Evolutionary conservation across 768 basidiomycete species (phyloP).

Genomic region (Suillus subaureus): DNA sequence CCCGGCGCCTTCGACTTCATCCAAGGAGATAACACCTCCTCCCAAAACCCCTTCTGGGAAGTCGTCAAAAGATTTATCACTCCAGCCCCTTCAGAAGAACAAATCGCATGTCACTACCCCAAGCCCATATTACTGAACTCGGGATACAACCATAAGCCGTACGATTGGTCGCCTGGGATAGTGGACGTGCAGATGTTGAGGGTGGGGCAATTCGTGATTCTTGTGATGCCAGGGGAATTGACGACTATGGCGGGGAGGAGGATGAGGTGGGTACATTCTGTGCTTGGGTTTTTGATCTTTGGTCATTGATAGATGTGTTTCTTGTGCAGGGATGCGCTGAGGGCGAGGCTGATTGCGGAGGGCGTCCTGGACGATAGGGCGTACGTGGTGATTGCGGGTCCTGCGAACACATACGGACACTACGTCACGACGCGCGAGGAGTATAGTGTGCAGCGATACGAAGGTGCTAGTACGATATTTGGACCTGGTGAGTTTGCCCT

Average conservation of each 20-base stretch:
- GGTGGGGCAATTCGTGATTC: slow-evolving; percentile 73
- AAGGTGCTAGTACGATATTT: slow-evolving; percentile 80
- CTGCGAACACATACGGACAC: slow-evolving; percentile 81
- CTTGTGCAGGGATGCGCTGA: slow-evolving; percentile 60
- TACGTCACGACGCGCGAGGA: slow-evolving; percentile 76
- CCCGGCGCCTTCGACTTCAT: slow-evolving; percentile 79
- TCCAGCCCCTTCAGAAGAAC: slow-evolving; percentile 59
- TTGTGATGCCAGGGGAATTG: slow-evolving; percentile 76
- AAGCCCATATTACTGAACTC: slow-evolving; percentile 82
- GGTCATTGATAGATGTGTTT: not conserved
- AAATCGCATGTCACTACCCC: slow-evolving; percentile 71
- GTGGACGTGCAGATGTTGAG: slow-evolving; percentile 81
- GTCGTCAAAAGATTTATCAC: slow-evolving; percentile 74
- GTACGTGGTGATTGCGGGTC: slow-evolving; percentile 77
- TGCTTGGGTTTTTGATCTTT: not conserved
- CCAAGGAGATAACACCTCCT: slow-evolving; percentile 70
- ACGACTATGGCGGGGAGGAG: slow-evolving; percentile 84
- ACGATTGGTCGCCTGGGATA: slow-evolving; percentile 73
- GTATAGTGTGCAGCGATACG: slow-evolving; percentile 75
- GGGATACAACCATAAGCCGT: slow-evolving; percentile 70
- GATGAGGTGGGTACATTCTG: slow-evolving; percentile 53
- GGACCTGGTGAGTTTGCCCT: slow-evolving; percentile 60
- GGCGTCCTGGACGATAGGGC: slow-evolving; percentile 67
- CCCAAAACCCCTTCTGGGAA: slow-evolving; percentile 82
- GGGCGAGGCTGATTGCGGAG: slow-evolving; percentile 61